Evolutionary conservation across 2,329 filamentous ascomycete genomes (phyloP).

Genomic region (Nannizziopsis barbatae): DNA sequence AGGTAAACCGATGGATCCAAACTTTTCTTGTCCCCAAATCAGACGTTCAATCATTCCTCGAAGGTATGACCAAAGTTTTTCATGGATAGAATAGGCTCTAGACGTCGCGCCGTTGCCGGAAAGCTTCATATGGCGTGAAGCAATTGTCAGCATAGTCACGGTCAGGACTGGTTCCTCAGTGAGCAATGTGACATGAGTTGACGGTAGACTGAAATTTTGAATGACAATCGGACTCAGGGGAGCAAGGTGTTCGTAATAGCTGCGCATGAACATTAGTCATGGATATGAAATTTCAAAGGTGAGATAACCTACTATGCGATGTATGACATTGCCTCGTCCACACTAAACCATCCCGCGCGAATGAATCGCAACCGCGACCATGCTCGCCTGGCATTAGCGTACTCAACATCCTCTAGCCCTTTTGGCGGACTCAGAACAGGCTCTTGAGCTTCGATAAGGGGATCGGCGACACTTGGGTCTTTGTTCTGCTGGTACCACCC

Average conservation of each 20-base stretch:
- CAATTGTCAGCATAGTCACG: constrained; percentile 80
- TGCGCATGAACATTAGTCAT: constrained; percentile 26
- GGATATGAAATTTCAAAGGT: constrained; percentile 14
- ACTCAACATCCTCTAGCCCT: constrained; percentile 28
- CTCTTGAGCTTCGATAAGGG: constrained; percentile 10
- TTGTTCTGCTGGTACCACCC: constrained; percentile 35
- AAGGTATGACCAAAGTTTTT: constrained; percentile 89
- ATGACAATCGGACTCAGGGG: constrained; percentile 89
- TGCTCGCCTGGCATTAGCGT: constrained; percentile 61
- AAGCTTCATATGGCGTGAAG: constrained; percentile 74
- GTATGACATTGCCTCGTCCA: constrained; percentile 83
- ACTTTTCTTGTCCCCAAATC: constrained; percentile 92
- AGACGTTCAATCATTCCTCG: constrained; percentile 91
- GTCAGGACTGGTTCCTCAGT: constrained; percentile 87
- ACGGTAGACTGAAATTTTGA: constrained; percentile 75
- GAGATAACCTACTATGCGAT: constrained; percentile 63
- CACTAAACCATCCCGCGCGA: constrained; percentile 92
- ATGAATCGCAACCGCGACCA: constrained; percentile 92
- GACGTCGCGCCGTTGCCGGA: constrained; percentile 69
- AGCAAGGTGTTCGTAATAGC: constrained; percentile 83
- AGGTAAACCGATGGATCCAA: constrained; percentile 75
- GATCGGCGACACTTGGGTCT: constrained; percentile 6
- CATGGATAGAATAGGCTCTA: constrained; percentile 81
- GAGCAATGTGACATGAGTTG: constrained; percentile 66
- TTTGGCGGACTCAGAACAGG: constrained; percentile 12